Conservation (phyloP, 164 flowering plant species). For the Piper betle region DNA sequence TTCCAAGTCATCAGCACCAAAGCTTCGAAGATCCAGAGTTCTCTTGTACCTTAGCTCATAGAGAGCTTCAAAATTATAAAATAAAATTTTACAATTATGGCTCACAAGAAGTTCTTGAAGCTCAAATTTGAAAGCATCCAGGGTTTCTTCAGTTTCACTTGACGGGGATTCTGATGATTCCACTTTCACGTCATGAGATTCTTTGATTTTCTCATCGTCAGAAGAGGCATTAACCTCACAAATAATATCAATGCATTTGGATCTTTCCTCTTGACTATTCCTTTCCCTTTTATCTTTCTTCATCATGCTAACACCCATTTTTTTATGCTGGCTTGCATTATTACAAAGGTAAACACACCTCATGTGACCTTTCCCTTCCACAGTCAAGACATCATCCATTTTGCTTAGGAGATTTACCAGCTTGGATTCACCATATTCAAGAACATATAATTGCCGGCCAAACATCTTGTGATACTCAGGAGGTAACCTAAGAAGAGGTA, state of each 20-base stretch:
- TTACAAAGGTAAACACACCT: constrained; percentile 51
- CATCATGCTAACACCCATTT: constrained; percentile 21
- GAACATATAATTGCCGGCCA: constrained; percentile 67
- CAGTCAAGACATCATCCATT: constrained; percentile 46
- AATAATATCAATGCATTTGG: constrained; percentile 6
- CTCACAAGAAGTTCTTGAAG: constrained; percentile 89
- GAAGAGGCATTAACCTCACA: constrained; percentile 34
- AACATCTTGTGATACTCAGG: constrained; percentile 63
- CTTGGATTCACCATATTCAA: constrained; percentile 68
- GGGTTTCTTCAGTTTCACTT: constrained; percentile 14
- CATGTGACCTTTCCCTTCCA: constrained; percentile 64
- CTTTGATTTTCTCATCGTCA: constrained; percentile 42
- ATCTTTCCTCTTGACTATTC: constrained; percentile 32
- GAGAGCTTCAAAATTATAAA: constrained; percentile 53
- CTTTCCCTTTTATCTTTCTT: constrained; percentile 49
- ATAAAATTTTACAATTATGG: constrained; percentile 51
- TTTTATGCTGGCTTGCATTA: constrained; percentile 11
- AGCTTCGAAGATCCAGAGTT: constrained; percentile 35
- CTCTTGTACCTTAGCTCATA: constrained; percentile 81
- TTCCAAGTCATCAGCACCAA: constrained; percentile 56
- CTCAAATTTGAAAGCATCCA: constrained; percentile 52
- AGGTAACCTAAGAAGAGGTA: constrained; percentile 56
- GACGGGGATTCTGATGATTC: constrained; percentile 9
- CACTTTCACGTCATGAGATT: constrained; percentile 13
- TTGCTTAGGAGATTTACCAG: constrained; percentile 77